Conservation (phyloP, 768 basidiomycete species). For the Tremella yokohamensis region DNA sequence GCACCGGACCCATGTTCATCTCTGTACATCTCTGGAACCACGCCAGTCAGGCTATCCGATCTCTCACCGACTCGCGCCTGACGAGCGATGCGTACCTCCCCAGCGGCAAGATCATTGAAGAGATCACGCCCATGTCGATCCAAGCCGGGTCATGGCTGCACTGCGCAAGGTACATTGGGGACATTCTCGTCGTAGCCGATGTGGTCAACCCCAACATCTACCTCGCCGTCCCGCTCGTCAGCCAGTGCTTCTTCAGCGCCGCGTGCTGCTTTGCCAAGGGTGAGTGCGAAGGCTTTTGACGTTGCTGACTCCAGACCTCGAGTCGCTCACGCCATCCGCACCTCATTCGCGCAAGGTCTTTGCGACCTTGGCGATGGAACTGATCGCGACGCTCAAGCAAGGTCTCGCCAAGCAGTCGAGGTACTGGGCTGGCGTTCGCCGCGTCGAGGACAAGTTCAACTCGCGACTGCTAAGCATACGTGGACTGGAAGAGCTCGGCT, state of each 20-base stretch:
- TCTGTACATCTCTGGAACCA: slow-evolving; percentile 1
- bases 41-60: slow-evolving; percentile 6
- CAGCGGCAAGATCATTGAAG: background rate
- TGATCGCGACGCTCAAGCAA: slow-evolving; percentile 1
- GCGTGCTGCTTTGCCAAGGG: slow-evolving; percentile 4
- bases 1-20: background rate
- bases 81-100: background rate
- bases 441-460: background rate
- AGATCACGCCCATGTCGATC: slow-evolving; percentile 5
- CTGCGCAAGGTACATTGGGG: background rate
- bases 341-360: slow-evolving; percentile 4
- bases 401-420: slow-evolving; percentile 2
- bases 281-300: background rate
- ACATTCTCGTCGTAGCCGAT: background rate
- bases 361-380: background rate
- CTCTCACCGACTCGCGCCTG: background rate
- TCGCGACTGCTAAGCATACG: background rate
- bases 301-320: background rate
- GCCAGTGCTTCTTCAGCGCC: background rate
- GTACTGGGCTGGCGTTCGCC: slow-evolving; percentile 1
- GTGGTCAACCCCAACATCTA: slow-evolving; percentile 2
- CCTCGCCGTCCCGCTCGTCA: slow-evolving; percentile 3
- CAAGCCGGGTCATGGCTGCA: slow-evolving; percentile 4
- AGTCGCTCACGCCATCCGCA: no score
- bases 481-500: no score